Percentiles rank a stretch among this genome's conserved stretches.
Conservation (phyloP, 176 grass and related monocot genomes). For the Phyllostachys edulis region DNA sequence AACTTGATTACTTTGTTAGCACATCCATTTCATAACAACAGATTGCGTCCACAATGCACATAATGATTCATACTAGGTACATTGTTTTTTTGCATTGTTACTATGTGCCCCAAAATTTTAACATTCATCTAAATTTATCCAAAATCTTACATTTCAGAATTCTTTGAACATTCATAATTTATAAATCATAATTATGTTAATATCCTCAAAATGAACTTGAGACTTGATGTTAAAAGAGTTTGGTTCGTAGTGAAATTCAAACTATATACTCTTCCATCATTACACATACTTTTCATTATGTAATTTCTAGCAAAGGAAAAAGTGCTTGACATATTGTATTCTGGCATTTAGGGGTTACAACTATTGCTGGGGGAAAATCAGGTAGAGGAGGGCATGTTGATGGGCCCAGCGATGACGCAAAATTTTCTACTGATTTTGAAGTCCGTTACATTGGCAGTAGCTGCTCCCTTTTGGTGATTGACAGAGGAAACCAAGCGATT, state of each 20-base stretch:
- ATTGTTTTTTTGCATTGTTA: background rate
- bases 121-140: background rate
- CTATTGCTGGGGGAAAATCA: constrained; percentile 94
- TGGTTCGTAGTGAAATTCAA: background rate
- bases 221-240: background rate
- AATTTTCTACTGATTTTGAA: constrained; percentile 98
- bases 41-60: background rate
- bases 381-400: constrained; percentile 82
- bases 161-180: background rate
- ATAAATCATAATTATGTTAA: constrained; percentile 1
- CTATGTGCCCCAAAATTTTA: background rate
- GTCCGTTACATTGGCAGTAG: constrained; percentile 86
- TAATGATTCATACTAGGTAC: background rate
- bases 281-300: background rate
- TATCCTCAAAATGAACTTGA: background rate
- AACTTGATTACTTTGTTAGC: constrained; percentile 12
- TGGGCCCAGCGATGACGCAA: constrained; percentile 80
- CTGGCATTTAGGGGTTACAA: constrained; percentile 70
- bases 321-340: constrained; percentile 33
- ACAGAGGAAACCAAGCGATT: constrained; percentile 89
- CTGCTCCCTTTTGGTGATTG: constrained; percentile 94
- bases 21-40: background rate
- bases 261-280: background rate
- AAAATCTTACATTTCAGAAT: background rate
- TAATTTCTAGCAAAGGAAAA: background rate